These are phyloP conservation scores for Penicillium oxalicum DNA, from an alignment of 2,329 filamentous ascomycete species.

Conservation along the genomic window DNA sequence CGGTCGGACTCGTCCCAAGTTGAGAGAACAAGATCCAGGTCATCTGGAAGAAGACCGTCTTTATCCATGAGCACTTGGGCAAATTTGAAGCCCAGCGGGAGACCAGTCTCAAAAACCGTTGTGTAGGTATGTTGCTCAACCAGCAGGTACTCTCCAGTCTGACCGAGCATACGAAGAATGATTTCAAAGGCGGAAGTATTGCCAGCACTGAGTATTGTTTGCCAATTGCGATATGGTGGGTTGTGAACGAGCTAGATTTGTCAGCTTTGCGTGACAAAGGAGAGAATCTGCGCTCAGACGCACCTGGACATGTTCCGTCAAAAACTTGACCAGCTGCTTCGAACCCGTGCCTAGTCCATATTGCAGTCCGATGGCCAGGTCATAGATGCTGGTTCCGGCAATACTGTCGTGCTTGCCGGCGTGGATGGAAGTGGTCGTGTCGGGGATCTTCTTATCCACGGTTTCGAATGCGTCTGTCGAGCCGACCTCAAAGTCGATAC, in stretches of 20 bases:
- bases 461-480: slow-evolving; percentile 61
- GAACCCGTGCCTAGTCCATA: slow-evolving; percentile 77
- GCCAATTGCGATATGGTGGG: slow-evolving; percentile 68
- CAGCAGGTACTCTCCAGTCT: slow-evolving; percentile 65
- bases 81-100: slow-evolving; percentile 52
- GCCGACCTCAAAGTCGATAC: slow-evolving; percentile 65
- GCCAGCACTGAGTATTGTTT: slow-evolving; percentile 68
- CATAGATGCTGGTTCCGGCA: slow-evolving; percentile 43
- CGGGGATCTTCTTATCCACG: slow-evolving; percentile 52
- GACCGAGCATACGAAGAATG: slow-evolving; percentile 68
- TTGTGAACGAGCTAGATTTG: slow-evolving; percentile 49
- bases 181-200: slow-evolving; percentile 76
- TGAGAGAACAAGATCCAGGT: neutral
- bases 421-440: slow-evolving; percentile 49
- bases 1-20: slow-evolving; percentile 19
- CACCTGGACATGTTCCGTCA: slow-evolving; percentile 85
- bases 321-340: slow-evolving; percentile 73
- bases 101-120: slow-evolving; percentile 56
- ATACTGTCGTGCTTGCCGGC: slow-evolving; percentile 74
- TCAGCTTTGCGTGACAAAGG: too few species aligned
- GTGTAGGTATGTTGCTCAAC: slow-evolving; percentile 82
- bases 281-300: too few species aligned
- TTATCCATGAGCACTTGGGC: slow-evolving; percentile 55
- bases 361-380: slow-evolving; percentile 77
- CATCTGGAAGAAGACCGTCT: slow-evolving; percentile 44